Base-by-base conservation (phyloP, 2,329 filamentous ascomycete species). In the Scorias spongiosa region DNA sequence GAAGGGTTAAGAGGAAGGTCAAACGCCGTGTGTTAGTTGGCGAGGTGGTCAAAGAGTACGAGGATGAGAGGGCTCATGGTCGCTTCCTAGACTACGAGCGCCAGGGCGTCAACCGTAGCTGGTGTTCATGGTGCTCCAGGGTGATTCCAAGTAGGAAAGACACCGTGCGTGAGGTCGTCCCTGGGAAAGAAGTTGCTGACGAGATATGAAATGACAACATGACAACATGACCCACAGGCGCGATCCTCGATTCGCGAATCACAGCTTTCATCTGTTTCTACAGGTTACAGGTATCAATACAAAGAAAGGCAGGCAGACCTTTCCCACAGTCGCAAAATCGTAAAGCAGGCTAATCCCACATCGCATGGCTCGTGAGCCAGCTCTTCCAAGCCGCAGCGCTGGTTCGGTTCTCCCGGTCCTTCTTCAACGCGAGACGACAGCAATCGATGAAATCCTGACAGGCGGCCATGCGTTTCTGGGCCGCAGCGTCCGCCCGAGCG, bases 61-160 rank as follows among this genome's bases (percentile, higher is more conserved):
- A 84, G 50, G 85, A 89, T 57, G 85, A 93, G 63, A 72, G 75
- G 44, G 73, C 73, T 30, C 70, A 72, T 7, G 77, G 76, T 4
- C 70, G 72, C 45, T 81, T 82, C 51, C 66, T 95, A 20, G 71
- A 71, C 12, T 68, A 81, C 18, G 89, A 96, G 63, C 72, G 80
- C 43, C 68, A 68, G 11, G 84, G 84, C 1, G 63, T 65, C 41
- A 70, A 78, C 45, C 73, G 88, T 48, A 87, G 83, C 58, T 94
- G 86, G 85, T 96, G 88, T 62, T 85, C 83, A 0, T 95, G 89
- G 88, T 96, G 89, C 61, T 77, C 72, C 61, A 71, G 86, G 48
- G 79, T 86, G 2, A 76, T 93, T 11, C 20, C 32, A 12, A 36
- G 32, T 15, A 12, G 20, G 20, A 26, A 26, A 26, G 20, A 26